Evolutionary conservation across 2,329 filamentous ascomycete genomes (phyloP).

Genomic region (Epichloe uncinata): DNA sequence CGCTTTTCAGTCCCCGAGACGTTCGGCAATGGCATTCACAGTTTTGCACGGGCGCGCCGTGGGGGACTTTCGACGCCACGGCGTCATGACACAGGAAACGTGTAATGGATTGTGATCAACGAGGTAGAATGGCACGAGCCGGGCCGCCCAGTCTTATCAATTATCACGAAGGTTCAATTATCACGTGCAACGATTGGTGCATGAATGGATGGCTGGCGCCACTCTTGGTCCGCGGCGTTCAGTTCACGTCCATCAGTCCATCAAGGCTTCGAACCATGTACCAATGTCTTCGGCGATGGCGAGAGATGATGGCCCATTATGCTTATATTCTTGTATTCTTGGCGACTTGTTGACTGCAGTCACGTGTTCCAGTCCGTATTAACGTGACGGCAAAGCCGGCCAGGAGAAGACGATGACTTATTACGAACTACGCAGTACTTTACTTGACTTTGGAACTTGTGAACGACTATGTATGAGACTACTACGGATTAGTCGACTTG

Average conservation of each 20-base stretch:
- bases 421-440: not conserved
- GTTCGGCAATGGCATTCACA: not conserved
- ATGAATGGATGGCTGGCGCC: not conserved
- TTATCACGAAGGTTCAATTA: too few relatives aligned
- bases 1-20: not conserved
- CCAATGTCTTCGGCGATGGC: not conserved
- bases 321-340: not conserved
- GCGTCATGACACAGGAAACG: not conserved
- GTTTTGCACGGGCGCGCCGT: not conserved
- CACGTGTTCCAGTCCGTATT: not conserved
- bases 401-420: not conserved
- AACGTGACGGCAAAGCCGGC: not conserved
- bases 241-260: not conserved
- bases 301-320: not conserved
- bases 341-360: too few relatives aligned
- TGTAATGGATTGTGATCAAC: too few relatives aligned
- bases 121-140: too few relatives aligned
- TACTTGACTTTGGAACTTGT: not conserved
- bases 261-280: not conserved
- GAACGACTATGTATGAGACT: not conserved
- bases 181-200: too few relatives aligned
- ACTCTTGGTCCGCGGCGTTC: not conserved
- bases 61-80: not conserved
- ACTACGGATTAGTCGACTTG: not conserved
- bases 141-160: too few relatives aligned